These are phyloP conservation scores for Lentinula edodes DNA, from an alignment of 768 basidiomycete species.

Conservation along the genomic window DNA sequence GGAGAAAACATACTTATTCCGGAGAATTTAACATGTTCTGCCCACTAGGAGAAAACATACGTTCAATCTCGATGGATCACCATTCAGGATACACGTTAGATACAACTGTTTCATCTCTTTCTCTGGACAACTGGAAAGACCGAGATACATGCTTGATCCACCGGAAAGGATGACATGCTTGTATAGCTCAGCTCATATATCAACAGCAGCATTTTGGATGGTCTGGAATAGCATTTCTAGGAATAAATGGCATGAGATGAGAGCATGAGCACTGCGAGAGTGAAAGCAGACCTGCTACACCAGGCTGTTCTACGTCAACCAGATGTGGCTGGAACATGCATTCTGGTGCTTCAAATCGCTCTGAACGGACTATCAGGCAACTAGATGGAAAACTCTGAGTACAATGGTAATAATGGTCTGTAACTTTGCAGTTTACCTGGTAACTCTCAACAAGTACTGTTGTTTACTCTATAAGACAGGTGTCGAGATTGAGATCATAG, in stretches of 20 bases:
- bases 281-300: constrained; percentile 73
- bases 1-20: too few species aligned
- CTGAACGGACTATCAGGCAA: constrained; percentile 94
- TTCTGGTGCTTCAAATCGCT: constrained; percentile 98
- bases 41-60: constrained; percentile 54
- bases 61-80: constrained; percentile 79
- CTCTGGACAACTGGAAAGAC: constrained; percentile 91
- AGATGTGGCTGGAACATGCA: constrained; percentile 99
- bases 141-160: constrained; percentile 98
- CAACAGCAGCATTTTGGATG: too few species aligned
- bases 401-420: not conserved
- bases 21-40: too few species aligned
- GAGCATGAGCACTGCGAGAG: not conserved
- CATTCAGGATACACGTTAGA: constrained; percentile 80
- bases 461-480: constrained; percentile 89
- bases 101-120: constrained; percentile 99
- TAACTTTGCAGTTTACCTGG: constrained; percentile 51
- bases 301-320: constrained; percentile 94
- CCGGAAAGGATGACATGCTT: constrained; percentile 98
- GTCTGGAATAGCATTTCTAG: constrained; percentile 96
- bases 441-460: constrained; percentile 95
- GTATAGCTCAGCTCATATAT: constrained; percentile 87
- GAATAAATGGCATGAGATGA: not conserved
- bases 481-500: constrained; percentile 94
- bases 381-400: constrained; percentile 30